These are phyloP conservation scores for Middelhovenomyces tepae DNA, from an alignment of 805 yeast species.

Conservation along the genomic window DNA sequence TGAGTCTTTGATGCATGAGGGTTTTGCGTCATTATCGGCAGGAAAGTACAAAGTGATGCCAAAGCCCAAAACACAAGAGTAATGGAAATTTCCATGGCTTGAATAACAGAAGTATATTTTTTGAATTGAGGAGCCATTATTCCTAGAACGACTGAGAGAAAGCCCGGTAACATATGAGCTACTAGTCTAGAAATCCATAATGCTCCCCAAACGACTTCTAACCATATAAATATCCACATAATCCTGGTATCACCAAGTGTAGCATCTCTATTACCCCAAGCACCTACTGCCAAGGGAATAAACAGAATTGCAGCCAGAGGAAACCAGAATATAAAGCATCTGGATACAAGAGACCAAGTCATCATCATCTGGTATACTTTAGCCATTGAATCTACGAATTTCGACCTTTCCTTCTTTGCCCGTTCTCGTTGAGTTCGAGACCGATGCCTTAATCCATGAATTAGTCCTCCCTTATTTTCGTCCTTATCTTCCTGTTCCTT, in stretches of 20 bases:
- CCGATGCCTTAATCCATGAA: too few species aligned
- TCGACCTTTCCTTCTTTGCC: too few species aligned
- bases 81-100: slow-evolving; percentile 28
- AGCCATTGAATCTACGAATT: too few species aligned
- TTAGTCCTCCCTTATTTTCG: too few species aligned
- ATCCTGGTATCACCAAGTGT: slow-evolving; percentile 27
- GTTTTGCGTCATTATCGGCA: slow-evolving; percentile 26
- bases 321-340: slow-evolving; percentile 29
- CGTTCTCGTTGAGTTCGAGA: too few species aligned
- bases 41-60: slow-evolving; percentile 28
- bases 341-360: slow-evolving; percentile 25
- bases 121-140: slow-evolving; percentile 26
- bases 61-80: slow-evolving; percentile 29
- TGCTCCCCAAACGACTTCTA: slow-evolving; percentile 32
- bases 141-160: slow-evolving; percentile 22
- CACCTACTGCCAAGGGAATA: slow-evolving; percentile 31
- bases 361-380: too few species aligned
- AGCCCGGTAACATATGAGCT: slow-evolving; percentile 28
- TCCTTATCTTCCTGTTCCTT: too few species aligned
- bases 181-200: slow-evolving; percentile 25
- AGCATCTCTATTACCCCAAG: slow-evolving; percentile 25
- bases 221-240: slow-evolving; percentile 33
- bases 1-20: slow-evolving; percentile 15
- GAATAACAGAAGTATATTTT: slow-evolving; percentile 24
- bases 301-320: slow-evolving; percentile 30